phyloP scores from a whole-genome alignment of 2,329 filamentous ascomycete genomes.

The Diaporthe ilicicola region DNA sequence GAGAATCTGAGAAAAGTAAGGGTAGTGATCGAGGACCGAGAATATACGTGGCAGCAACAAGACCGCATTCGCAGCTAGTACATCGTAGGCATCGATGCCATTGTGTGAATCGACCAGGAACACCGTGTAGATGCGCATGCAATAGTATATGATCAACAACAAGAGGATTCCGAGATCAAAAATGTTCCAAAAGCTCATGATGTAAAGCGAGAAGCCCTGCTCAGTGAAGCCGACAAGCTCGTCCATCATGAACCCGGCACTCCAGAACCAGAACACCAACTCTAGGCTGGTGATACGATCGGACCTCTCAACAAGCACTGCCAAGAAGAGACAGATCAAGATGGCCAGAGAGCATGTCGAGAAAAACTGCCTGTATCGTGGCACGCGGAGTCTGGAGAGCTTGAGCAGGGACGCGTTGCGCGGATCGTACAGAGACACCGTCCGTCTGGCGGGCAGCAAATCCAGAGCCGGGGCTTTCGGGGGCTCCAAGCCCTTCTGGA shows the following conservation, averaged over 20 bases:
- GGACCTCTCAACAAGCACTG: constrained; percentile 80
- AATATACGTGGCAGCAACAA: constrained; percentile 90
- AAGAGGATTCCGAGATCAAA: constrained; percentile 92
- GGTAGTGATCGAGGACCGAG: constrained; percentile 92
- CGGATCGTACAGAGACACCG: constrained; percentile 89
- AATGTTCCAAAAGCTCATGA: constrained; percentile 98
- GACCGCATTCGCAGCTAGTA: constrained; percentile 91
- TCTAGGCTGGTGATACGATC: constrained; percentile 85
- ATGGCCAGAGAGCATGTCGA: constrained; percentile 89
- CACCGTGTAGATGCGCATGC: constrained; percentile 86
- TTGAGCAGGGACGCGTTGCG: constrained; percentile 91
- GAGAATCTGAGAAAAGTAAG: constrained; percentile 93
- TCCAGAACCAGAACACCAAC: constrained; percentile 97
- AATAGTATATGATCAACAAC: constrained; percentile 88
- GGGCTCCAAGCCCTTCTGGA: constrained; percentile 44
- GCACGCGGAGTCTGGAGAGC: constrained; percentile 87
- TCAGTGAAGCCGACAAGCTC: constrained; percentile 97
- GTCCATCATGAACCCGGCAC: constrained; percentile 94
- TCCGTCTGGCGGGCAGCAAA: constrained; percentile 64
- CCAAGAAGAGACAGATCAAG: constrained; percentile 84
- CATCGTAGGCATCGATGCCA: constrained; percentile 88
- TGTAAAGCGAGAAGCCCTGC: constrained; percentile 94
- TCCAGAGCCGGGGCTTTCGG: constrained; percentile 39
- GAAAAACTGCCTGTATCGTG: constrained; percentile 88
- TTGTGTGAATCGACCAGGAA: constrained; percentile 79